Evolutionary conservation across 345 rosid genomes (phyloP).

Genomic region (Erucastrum elatum): DNA sequence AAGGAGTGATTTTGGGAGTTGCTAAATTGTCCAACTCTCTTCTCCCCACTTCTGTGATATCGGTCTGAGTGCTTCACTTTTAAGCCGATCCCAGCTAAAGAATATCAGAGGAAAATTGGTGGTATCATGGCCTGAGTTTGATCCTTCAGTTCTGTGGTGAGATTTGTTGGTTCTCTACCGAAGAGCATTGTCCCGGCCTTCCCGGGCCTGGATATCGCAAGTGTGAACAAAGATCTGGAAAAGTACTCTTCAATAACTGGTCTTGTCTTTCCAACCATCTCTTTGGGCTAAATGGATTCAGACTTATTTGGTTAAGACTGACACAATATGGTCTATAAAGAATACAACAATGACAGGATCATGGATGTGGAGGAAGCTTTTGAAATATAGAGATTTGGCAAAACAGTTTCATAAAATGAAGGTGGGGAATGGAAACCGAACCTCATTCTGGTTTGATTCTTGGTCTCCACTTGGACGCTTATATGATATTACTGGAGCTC

Average conservation of each 20-base stretch:
- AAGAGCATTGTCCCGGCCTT: conserved; percentile 53
- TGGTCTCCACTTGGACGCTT: no score
- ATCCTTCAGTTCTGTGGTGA: conserved; percentile 50
- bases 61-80: conserved; percentile 81
- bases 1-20: neutral
- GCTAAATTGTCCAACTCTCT: neutral
- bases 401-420: no score
- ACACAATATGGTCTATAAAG: no score
- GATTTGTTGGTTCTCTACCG: conserved; percentile 51
- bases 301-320: no score
- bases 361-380: no score
- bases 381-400: no score
- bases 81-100: conserved; percentile 69
- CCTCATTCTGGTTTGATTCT: no score
- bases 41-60: neutral
- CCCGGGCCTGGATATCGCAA: conserved; percentile 35
- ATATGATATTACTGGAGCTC: no score
- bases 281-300: no score
- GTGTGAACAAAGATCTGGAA: conserved; percentile 31
- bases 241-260: conserved; percentile 25
- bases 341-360: no score
- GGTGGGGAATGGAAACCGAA: no score
- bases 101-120: conserved; percentile 71
- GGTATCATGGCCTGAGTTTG: conserved; percentile 76
- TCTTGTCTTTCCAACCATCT: no score